These are phyloP conservation scores for Lachancea fermentati DNA, from an alignment of 805 yeast genomes.

Conservation along the genomic window DNA sequence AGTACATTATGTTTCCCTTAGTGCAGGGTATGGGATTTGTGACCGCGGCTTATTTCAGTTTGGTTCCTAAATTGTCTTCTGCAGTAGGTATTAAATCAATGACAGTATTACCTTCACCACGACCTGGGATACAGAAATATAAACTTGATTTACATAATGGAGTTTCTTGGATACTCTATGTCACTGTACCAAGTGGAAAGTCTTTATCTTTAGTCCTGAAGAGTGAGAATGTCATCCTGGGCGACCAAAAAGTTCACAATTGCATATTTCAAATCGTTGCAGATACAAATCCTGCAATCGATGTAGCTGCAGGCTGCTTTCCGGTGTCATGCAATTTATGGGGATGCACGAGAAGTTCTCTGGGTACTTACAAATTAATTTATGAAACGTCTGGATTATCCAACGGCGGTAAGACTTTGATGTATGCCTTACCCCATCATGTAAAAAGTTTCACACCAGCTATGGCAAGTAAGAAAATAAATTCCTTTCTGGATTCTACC, in stretches of 20 bases:
- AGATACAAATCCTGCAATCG: constrained; percentile 43
- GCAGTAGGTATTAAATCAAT: constrained; percentile 59
- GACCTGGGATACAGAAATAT: constrained; percentile 48
- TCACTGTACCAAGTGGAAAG: constrained; percentile 40
- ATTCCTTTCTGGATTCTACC: constrained; percentile 40
- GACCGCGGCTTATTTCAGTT: constrained; percentile 53
- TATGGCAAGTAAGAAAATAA: constrained; percentile 17
- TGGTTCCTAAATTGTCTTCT: constrained; percentile 52
- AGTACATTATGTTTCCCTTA: constrained; percentile 49
- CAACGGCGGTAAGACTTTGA: constrained; percentile 38
- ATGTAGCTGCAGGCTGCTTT: constrained; percentile 58
- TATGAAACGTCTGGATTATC: constrained; percentile 44
- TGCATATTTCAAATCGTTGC: constrained; percentile 56
- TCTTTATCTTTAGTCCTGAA: constrained; percentile 19
- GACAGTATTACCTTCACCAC: constrained; percentile 34
- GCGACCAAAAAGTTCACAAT: constrained; percentile 32
- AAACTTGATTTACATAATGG: constrained; percentile 48
- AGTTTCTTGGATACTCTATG: constrained; percentile 63
- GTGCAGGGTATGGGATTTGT: constrained; percentile 83
- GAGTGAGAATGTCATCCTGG: constrained; percentile 18
- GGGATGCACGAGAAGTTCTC: constrained; percentile 37
- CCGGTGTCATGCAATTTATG: constrained; percentile 43
- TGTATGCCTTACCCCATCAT: constrained; percentile 71
- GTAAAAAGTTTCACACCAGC: constrained; percentile 37
- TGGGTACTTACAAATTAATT: constrained; percentile 38